A percentile compares a stretch with the other conserved stretches of the same genome.
These are phyloP conservation scores for Sporothrix humicola DNA, from an alignment of 2,329 filamentous ascomycete genomes.

Conservation along the genomic window DNA sequence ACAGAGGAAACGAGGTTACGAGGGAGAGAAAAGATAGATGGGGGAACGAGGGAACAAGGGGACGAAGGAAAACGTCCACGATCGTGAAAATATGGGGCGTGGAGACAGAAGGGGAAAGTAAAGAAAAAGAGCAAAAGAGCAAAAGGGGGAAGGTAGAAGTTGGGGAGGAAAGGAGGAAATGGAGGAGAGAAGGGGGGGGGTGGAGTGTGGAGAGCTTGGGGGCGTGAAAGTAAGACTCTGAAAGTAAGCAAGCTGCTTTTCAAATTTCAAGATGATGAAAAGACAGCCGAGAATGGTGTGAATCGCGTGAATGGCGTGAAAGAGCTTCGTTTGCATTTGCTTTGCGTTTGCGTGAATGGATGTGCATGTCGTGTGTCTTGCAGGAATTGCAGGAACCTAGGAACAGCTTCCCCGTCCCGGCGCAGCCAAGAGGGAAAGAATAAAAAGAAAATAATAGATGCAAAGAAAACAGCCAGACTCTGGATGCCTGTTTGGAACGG, in stretches of 20 bases:
- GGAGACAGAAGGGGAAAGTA: conserved; percentile 1
- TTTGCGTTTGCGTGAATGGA: background rate
- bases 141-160: background rate
- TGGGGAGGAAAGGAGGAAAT: background rate
- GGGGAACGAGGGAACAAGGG: background rate
- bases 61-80: background rate
- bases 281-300: conserved; percentile 14
- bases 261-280: background rate
- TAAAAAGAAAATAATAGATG: background rate
- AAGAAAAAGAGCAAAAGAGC: background rate
- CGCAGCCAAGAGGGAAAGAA: background rate
- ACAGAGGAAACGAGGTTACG: background rate
- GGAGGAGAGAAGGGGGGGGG: background rate
- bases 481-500: conserved; percentile 7
- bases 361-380: conserved; percentile 8
- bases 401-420: conserved; percentile 21
- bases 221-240: background rate
- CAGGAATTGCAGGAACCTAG: conserved; percentile 15
- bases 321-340: conserved; percentile 4
- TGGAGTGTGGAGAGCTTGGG: background rate
- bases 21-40: background rate
- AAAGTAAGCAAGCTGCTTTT: background rate
- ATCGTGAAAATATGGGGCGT: conserved; percentile 9
- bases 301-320: background rate
- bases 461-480: background rate